These are phyloP conservation scores for Pythium vanterpoolii DNA, from an alignment of 352 stramenopile genomes.

Conservation along the genomic window DNA sequence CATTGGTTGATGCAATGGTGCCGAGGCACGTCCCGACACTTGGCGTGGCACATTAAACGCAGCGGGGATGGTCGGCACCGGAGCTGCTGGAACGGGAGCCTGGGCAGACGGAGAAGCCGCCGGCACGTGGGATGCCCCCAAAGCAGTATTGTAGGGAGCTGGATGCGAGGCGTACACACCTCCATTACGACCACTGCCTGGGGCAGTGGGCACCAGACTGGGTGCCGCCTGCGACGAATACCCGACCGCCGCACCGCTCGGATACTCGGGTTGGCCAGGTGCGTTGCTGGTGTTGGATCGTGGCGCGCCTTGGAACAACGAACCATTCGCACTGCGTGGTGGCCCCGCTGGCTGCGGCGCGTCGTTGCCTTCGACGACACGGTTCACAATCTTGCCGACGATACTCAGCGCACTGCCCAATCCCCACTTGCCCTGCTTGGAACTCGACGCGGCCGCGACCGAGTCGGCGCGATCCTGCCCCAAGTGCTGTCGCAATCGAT, in stretches of 20 bases:
- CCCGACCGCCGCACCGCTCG: constrained; percentile 20
- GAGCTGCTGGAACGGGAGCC: neutral
- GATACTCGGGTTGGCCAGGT: constrained; percentile 22
- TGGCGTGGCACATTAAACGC: constrained; percentile 16
- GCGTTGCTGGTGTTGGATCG: constrained; percentile 24
- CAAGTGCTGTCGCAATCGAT: constrained; percentile 81
- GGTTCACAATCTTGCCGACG: constrained; percentile 87
- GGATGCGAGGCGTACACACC: constrained; percentile 5
- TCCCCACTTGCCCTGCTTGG: constrained; percentile 73
- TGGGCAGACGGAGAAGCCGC: neutral
- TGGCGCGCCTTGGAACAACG: constrained; percentile 36
- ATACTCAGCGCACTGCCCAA: constrained; percentile 78
- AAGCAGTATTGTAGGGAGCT: neutral
- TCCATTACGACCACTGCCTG: constrained; percentile 16
- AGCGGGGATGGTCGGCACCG: constrained; percentile 6
- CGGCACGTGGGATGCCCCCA: neutral
- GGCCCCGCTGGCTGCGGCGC: constrained; percentile 16
- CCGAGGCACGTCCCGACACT: constrained; percentile 14
- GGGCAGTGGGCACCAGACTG: neutral
- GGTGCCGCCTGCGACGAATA: constrained; percentile 15
- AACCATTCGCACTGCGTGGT: constrained; percentile 23
- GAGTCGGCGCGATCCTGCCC: constrained; percentile 72
- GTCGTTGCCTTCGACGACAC: constrained; percentile 77
- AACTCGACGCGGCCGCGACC: constrained; percentile 41
- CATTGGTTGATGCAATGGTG: constrained; percentile 8